These are phyloP conservation scores for Excoecaria cochinchinensis DNA, from an alignment of 345 rosid species.

Conservation along the genomic window DNA sequence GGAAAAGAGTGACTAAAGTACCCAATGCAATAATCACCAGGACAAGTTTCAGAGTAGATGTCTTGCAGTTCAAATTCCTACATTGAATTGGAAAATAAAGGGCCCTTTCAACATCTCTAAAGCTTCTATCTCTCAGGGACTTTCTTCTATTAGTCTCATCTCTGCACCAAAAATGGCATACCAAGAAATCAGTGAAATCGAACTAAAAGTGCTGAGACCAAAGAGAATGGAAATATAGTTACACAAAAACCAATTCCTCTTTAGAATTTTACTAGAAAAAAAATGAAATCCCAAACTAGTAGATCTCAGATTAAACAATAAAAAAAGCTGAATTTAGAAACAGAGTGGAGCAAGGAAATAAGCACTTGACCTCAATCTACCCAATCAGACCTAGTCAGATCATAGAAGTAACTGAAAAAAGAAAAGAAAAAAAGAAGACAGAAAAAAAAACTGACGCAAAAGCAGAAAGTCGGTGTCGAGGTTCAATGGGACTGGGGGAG, in stretches of 20 bases:
- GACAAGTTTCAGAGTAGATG: constrained; percentile 48
- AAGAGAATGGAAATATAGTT: not conserved
- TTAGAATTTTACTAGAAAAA: too few relatives aligned
- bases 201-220: not conserved
- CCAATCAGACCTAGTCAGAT: not conserved
- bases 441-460: constrained; percentile 36
- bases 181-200: constrained; percentile 5
- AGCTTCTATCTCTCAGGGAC: constrained; percentile 43
- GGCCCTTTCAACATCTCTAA: constrained; percentile 64
- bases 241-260: not conserved
- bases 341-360: not conserved
- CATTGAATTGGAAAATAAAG: constrained; percentile 52
- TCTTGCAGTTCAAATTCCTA: constrained; percentile 57
- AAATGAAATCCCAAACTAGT: not conserved
- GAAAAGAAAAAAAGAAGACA: not conserved
- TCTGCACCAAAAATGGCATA: constrained; percentile 30
- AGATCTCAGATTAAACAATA: not conserved
- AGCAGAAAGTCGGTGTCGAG: constrained; percentile 52
- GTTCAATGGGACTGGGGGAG: constrained; percentile 49
- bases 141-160: constrained; percentile 57
- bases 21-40: constrained; percentile 53
- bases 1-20: constrained; percentile 56
- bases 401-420: not conserved
- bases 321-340: too few relatives aligned
- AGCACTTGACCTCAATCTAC: not conserved